A percentile compares a stretch with the other conserved stretches of the same genome.
phyloP scores from a whole-genome alignment of 1,139 yeast genomes.

The Kazachstania sp. region DNA sequence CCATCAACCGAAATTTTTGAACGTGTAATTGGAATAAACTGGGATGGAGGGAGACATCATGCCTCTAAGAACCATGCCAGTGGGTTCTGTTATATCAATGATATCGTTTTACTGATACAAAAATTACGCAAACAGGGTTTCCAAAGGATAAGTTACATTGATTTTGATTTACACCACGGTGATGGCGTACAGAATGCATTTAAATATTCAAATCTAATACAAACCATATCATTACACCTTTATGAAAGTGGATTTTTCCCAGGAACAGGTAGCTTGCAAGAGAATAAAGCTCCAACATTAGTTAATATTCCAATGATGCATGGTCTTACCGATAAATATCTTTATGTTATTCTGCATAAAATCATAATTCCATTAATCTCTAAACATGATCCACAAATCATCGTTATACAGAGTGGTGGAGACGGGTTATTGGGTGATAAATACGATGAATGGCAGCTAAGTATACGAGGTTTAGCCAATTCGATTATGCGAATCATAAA shows the following conservation, averaged over 20 bases:
- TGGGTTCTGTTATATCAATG: slow-evolving; percentile 72
- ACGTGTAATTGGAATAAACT: slow-evolving; percentile 45
- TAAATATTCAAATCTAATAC: slow-evolving; percentile 45
- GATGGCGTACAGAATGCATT: slow-evolving; percentile 72
- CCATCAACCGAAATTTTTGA: slow-evolving; percentile 3
- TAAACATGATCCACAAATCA: slow-evolving; percentile 40
- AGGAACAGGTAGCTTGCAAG: slow-evolving; percentile 47
- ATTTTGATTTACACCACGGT: slow-evolving; percentile 71
- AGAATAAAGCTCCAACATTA: slow-evolving; percentile 34
- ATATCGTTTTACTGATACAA: slow-evolving; percentile 49
- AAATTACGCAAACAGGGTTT: slow-evolving; percentile 38
- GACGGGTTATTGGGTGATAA: slow-evolving; percentile 61
- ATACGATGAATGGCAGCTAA: slow-evolving; percentile 60
- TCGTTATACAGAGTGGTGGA: slow-evolving; percentile 63
- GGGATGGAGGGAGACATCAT: slow-evolving; percentile 82
- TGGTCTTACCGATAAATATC: slow-evolving; percentile 45
- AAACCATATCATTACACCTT: slow-evolving; percentile 58
- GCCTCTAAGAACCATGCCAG: slow-evolving; percentile 47
- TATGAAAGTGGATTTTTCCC: slow-evolving; percentile 64
- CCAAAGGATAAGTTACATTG: slow-evolving; percentile 52
- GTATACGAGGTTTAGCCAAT: slow-evolving; percentile 42
- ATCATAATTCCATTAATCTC: slow-evolving; percentile 40
- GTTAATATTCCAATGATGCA: slow-evolving; percentile 50
- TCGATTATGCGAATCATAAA: slow-evolving; percentile 34
- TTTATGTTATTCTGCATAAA: slow-evolving; percentile 35